Conservation (phyloP, 2,329 filamentous ascomycete species). For the Plenodomus biglobosus region DNA sequence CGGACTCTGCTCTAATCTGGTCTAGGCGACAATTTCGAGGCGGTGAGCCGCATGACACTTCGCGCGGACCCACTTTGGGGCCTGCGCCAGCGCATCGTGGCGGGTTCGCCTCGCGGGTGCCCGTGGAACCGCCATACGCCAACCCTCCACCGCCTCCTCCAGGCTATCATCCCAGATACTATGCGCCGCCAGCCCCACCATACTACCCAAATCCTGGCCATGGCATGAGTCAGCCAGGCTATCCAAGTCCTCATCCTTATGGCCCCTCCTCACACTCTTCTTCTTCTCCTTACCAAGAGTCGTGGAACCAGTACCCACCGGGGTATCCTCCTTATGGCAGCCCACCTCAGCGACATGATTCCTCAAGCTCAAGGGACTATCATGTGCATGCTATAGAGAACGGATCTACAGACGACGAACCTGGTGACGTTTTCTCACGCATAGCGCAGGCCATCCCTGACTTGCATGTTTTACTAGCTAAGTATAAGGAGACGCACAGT, state of each 20-base stretch:
- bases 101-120: conserved; percentile 41
- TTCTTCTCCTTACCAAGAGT: conserved; percentile 42
- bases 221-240: conserved; percentile 40
- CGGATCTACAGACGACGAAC: conserved; percentile 39
- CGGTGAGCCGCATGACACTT: conserved; percentile 35
- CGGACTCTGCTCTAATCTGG: conserved; percentile 35
- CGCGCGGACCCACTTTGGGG: conserved; percentile 27
- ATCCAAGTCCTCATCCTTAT: conserved; percentile 36
- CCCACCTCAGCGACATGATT: conserved; percentile 43
- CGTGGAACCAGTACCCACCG: conserved; percentile 40
- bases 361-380: conserved; percentile 41
- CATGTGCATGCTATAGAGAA: conserved; percentile 34
- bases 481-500: conserved; percentile 55
- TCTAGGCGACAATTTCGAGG: conserved; percentile 29
- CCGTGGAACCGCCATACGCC: conserved; percentile 39
- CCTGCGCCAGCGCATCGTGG: conserved; percentile 31
- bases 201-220: conserved; percentile 39
- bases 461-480: conserved; percentile 42
- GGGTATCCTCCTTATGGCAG: conserved; percentile 40
- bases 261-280: conserved; percentile 41
- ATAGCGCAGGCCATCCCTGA: conserved; percentile 45
- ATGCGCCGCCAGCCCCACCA: conserved; percentile 38
- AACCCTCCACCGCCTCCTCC: conserved; percentile 70
- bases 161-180: conserved; percentile 43
- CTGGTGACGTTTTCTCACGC: conserved; percentile 42